phyloP scores from a whole-genome alignment of 1,139 yeast species.

The Kazachstania sp. region DNA sequence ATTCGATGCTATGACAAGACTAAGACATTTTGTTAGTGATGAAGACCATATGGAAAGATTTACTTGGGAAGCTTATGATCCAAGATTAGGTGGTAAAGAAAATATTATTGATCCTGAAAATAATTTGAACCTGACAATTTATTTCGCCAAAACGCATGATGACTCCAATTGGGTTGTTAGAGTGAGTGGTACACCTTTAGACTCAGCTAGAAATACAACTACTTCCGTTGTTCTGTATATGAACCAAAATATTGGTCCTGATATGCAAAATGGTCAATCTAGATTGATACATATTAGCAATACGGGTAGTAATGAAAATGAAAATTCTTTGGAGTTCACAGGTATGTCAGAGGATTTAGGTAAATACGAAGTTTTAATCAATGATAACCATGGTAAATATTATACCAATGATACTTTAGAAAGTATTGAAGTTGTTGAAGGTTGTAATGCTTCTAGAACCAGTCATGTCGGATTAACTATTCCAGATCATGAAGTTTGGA shows the following conservation, averaged over 20 bases:
- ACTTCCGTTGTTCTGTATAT: conserved; percentile 72
- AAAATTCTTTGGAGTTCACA: conserved; percentile 36
- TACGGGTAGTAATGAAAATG: conserved; percentile 28
- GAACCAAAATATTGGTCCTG: conserved; percentile 36
- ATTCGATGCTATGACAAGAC: conserved; percentile 44
- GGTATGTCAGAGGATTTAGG: conserved; percentile 55
- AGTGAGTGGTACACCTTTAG: conserved; percentile 52
- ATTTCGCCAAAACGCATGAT: conserved; percentile 65
- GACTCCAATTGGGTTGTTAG: conserved; percentile 70
- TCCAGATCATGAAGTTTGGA: conserved; percentile 72
- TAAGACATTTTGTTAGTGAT: conserved; percentile 80
- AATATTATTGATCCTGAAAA: conserved; percentile 59
- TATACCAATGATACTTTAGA: conserved; percentile 30
- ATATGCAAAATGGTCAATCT: conserved; percentile 34
- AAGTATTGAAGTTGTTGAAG: conserved; percentile 27
- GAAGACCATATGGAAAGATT: conserved; percentile 63
- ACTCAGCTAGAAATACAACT: conserved; percentile 40
- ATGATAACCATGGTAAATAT: conserved; percentile 41
- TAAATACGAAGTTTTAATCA: conserved; percentile 43
- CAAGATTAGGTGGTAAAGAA: conserved; percentile 80
- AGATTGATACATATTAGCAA: conserved; percentile 26
- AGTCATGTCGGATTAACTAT: conserved; percentile 63
- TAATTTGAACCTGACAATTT: conserved; percentile 55
- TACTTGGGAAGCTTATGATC: conserved; percentile 84
- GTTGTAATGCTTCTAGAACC: conserved; percentile 45